Percentiles rank a stretch among this genome's conserved stretches.
phyloP scores from a whole-genome alignment of 2,329 filamentous ascomycete species.

The Clarireedia paspali region DNA sequence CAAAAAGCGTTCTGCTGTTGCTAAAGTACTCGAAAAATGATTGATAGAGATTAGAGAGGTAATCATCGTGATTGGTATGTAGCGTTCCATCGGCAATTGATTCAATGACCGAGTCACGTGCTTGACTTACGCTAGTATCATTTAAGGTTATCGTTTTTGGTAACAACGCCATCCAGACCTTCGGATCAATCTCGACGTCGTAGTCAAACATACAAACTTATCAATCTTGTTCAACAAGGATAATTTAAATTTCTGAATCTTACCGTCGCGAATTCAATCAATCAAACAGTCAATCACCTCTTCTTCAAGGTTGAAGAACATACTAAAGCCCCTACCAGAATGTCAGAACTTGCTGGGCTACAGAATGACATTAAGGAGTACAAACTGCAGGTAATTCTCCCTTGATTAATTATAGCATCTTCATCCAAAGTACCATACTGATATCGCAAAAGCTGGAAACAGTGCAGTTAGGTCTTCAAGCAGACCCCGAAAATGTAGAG shows the following conservation, averaged over 20 bases:
- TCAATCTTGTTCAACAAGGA: not conserved
- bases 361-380: slow-evolving; percentile 49
- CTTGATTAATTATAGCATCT: not conserved
- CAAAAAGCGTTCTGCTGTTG: no score
- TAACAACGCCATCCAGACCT: not conserved
- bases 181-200: not conserved
- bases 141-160: not conserved
- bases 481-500: slow-evolving; percentile 73
- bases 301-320: not conserved
- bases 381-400: slow-evolving; percentile 43
- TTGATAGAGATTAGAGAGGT: no score
- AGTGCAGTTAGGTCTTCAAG: slow-evolving; percentile 65
- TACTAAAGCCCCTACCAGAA: not conserved
- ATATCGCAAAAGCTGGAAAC: slow-evolving; percentile 58
- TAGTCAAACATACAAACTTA: not conserved
- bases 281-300: no score
- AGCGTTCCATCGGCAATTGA: no score
- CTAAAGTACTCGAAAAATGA: no score
- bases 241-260: not conserved
- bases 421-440: slow-evolving; percentile 8
- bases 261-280: no score
- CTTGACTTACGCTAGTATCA: not conserved
- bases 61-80: no score
- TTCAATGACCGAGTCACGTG: not conserved
- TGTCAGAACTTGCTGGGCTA: slow-evolving; percentile 27